Base-by-base conservation (phyloP, 179 eudicot genomes). In the Spinacia oleracea region DNA sequence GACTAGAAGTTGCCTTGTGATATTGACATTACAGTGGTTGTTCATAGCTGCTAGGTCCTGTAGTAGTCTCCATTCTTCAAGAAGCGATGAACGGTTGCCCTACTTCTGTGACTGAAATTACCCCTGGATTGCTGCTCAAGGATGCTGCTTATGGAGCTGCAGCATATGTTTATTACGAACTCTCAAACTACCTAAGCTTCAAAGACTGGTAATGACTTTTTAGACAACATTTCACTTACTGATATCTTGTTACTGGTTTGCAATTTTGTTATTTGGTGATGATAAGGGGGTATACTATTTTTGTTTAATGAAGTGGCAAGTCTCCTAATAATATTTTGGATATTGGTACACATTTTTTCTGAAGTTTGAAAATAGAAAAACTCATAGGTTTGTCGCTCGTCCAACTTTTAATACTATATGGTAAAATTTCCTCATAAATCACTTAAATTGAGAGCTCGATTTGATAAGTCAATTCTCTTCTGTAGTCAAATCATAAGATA, bases 141-240 rank as follows among this genome's bases (percentile, higher is more conserved):
- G 99, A 96, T 82, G 99, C 99, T 87, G 99, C 97, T 76, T 96
- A 93, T 83, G 93, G 97, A 79, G 98, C 99, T 76, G 93, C 99
- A 70, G 99, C 99, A 77, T 96, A 93, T 81, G 92, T 96, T 66
- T 93, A 93, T 84, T 96, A 96, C 77, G 99, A 96, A 81, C 97
- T 96, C 46, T 96, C 99, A 50, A 96, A 93, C 84, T 92, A 93
- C 87, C 87, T 96, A 78, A 96, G 96, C 90, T 96, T 96, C 88
- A 89, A 84, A 81, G 99, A 96, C 78, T 96, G 99, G 99, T 96
- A 64, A 38, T 91, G 82, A 10, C n/a, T 48, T 70, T 78, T 62
- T 32, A 14, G n/a, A 38, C 48, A 58, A 38, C 55, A 2, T 60
- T n/a, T 7, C 70, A 27, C 23, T 64, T 21, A n/a, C n/a, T 67